A percentile compares a stretch with the other conserved stretches of the same genome.
phyloP scores from a whole-genome alignment of 257 asterid genomes.

The Primulina huaijiensis region DNA sequence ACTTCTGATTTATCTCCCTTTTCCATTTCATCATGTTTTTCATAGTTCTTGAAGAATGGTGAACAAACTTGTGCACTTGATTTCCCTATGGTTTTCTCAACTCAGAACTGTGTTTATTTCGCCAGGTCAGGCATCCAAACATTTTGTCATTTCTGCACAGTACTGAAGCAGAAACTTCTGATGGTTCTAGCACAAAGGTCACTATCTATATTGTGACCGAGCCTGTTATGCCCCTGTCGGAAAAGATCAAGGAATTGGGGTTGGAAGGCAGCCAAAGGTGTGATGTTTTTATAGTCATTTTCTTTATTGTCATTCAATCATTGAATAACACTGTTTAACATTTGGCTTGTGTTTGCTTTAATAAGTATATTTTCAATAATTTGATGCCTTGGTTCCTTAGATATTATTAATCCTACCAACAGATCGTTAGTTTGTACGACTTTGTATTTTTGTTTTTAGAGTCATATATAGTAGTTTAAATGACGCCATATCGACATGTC shows the following conservation, averaged over 20 bases:
- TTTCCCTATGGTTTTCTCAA: conserved; percentile 12
- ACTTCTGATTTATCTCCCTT: conserved; percentile 18
- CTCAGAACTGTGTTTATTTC: conserved; percentile 30
- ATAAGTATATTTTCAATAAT: conserved; percentile 7
- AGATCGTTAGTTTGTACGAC: conserved; percentile 1
- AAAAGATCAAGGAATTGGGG: conserved; percentile 92
- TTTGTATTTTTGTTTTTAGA: conserved; percentile 15
- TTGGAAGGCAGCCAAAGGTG: conserved; percentile 86
- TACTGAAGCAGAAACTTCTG: conserved; percentile 81
- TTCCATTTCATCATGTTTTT: conserved; percentile 1
- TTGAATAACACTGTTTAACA: conserved; percentile 18
- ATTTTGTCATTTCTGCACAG: conserved; percentile 93
- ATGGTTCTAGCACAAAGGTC: conserved; percentile 75
- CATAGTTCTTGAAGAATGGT: conserved; percentile 10
- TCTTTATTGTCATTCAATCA: conserved; percentile 17
- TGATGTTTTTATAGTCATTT: conserved; percentile 24
- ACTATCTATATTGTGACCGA: conserved; percentile 92
- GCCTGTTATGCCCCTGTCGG: conserved; percentile 95
- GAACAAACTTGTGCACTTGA: conserved; percentile 14
- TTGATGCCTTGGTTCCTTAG: conserved; percentile 20
- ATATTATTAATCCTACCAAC: conserved; percentile 15
- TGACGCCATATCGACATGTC: neutral
- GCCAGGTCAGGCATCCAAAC: conserved; percentile 99
- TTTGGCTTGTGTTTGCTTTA: conserved; percentile 15
- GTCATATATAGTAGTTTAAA: conserved; percentile 3